Conservation (phyloP, 768 basidiomycete genomes). For the Naganishia friedmannii region DNA sequence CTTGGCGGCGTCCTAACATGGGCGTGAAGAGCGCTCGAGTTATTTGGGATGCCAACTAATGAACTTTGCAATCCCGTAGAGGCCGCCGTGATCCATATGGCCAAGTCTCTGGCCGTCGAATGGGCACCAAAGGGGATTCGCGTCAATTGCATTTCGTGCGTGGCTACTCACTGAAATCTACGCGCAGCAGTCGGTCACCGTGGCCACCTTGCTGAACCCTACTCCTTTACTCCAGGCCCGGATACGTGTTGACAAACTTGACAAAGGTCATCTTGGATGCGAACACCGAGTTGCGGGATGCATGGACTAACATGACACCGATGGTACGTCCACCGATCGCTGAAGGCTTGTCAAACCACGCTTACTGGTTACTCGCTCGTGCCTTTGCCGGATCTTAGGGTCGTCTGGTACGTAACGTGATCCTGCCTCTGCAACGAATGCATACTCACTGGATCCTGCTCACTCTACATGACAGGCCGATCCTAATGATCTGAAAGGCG, state of each 20-base stretch:
- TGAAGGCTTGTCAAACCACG: slow-evolving; percentile 51
- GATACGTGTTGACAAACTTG: slow-evolving; percentile 90
- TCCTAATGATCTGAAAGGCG: slow-evolving; percentile 83
- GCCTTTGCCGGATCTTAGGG: slow-evolving; percentile 4
- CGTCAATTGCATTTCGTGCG: slow-evolving; percentile 64
- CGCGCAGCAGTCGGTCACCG: background rate
- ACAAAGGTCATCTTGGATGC: slow-evolving; percentile 76
- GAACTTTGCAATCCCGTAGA: slow-evolving; percentile 30
- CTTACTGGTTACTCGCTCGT: background rate
- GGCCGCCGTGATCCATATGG: slow-evolving; percentile 83
- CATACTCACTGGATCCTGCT: background rate
- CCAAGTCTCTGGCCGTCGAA: slow-evolving; percentile 84
- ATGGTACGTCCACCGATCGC: slow-evolving; percentile 38
- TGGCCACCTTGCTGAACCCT: background rate
- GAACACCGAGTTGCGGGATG: slow-evolving; percentile 69
- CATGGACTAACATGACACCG: slow-evolving; percentile 48
- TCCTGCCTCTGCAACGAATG: background rate
- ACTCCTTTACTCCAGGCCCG: slow-evolving; percentile 62
- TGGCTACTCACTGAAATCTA: background rate
- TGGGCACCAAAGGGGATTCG: slow-evolving; percentile 88
- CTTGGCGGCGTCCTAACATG: too few relatives aligned
- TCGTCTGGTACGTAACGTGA: slow-evolving; percentile 23
- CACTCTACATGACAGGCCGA: slow-evolving; percentile 58
- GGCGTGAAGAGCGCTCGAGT: too few relatives aligned
- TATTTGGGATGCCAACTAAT: too few relatives aligned